A percentile compares a stretch with the other conserved stretches of the same genome.
These are phyloP conservation scores for Podospora fimiseda DNA, from an alignment of 495 filamentous ascomycete species.

Conservation along the genomic window DNA sequence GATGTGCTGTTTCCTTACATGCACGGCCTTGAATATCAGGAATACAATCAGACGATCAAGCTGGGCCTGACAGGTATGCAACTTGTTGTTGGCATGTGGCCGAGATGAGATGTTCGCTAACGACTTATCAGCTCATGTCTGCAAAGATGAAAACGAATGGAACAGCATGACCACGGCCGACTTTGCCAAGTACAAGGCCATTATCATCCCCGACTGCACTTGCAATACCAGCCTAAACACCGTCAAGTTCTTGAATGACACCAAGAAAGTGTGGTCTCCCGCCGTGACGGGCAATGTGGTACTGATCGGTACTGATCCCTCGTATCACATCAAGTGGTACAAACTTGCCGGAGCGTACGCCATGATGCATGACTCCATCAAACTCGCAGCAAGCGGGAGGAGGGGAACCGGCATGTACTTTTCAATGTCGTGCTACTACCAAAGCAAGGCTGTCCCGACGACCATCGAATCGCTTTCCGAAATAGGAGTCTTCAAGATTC, in stretches of 20 bases:
- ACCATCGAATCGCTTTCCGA: slow-evolving; percentile 38
- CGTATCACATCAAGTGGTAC: slow-evolving; percentile 24
- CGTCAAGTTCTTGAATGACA: slow-evolving; percentile 27
- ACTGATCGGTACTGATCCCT: slow-evolving; percentile 27
- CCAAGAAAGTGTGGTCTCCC: slow-evolving; percentile 24
- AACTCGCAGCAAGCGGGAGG: slow-evolving; percentile 17
- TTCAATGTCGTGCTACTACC: slow-evolving; percentile 30
- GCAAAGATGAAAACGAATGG: slow-evolving; percentile 25
- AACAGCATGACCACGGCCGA: slow-evolving; percentile 25
- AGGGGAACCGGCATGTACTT: slow-evolving; percentile 29
- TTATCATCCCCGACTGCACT: slow-evolving; percentile 23
- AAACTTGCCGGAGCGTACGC: slow-evolving; percentile 20
- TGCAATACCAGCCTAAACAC: slow-evolving; percentile 22
- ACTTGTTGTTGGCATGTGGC: not conserved
- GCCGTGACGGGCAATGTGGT: slow-evolving; percentile 29
- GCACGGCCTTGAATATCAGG: slow-evolving; percentile 16
- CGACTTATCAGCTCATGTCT: slow-evolving; percentile 21
- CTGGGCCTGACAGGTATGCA: slow-evolving; percentile 19
- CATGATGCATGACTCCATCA: slow-evolving; percentile 26
- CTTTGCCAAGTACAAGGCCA: slow-evolving; percentile 28
- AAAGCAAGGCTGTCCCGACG: slow-evolving; percentile 15
- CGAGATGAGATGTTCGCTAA: slow-evolving; percentile 4
- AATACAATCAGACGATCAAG: slow-evolving; percentile 12
- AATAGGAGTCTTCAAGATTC: slow-evolving; percentile 39
- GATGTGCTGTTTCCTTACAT: slow-evolving; percentile 18